Base-by-base conservation (phyloP, 345 rosid genomes). In the Trapa incisa region DNA sequence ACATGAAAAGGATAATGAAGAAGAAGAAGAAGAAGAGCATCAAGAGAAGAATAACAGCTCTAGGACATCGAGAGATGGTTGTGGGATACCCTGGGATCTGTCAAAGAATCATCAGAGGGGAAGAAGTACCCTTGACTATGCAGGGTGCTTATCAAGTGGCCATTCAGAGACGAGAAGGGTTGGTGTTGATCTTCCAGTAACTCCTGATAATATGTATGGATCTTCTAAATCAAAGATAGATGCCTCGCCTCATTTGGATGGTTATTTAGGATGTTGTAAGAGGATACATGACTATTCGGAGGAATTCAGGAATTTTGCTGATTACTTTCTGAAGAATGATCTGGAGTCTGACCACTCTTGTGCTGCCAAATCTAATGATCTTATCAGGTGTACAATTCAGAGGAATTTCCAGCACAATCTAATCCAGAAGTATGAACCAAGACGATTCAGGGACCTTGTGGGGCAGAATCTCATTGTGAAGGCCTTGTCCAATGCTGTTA, bases 391-490 rank as follows among this genome's bases (percentile, higher is more conserved):
- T 10, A 68, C 81, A 36, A 63, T 42, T 15, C 79, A 78, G 70
- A 78, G 52, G 64, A 74, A 79, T 74, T 75, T 81, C 77, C 99
- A 95, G 73, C 96, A 86, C 72, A 89, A 78, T 74, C 61, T 95
- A 71, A 87, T 96, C 22, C 98, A 95, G 74, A 95, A 84, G 65
- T 91, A 89, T 68, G 79, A 75, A 80, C 96, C 97, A 5, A 84
- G 79, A 75, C 82, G 83, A 29, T 89, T 95, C 75, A 68, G 80
- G 45, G 96, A 91, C 75, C 79, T 95, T 3, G 85, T 86, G 37
- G 99, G 99, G 73, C 99, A 95, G 79, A 87, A 80, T 77, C 77
- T 95, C 68, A 96, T 82, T 13, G 84, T 81, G 5, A 96, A 95
- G 79, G 97, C 96, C 74, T 89, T 95, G 43, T 86, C 86, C 15